Evolutionary conservation across 2,329 filamentous ascomycete genomes (phyloP), one percentile per base, ranked within the genome.

Genomic region (Metarhizium anisopliae): DNA sequence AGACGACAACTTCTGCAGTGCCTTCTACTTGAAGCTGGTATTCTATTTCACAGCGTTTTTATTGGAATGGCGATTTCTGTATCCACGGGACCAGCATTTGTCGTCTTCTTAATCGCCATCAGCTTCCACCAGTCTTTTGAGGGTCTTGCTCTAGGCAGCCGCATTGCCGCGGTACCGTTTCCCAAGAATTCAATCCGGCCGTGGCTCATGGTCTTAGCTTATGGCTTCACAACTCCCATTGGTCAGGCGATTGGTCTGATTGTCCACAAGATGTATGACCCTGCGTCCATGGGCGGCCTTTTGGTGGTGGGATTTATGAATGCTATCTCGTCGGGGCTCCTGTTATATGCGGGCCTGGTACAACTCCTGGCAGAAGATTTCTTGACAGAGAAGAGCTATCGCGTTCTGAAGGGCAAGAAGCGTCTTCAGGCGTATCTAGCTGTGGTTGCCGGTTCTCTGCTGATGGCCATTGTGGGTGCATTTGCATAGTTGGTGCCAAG

Each of bases 51-150:
- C 73, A 89, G 84, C 65, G 78, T 94, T 54, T 94, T 94, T 65
- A 93, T 94, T 63, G 89, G 89, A 59, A 92, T 93, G 87, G 88
- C 89, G 4, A 78, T 94, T 35, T 90, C 87, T 1, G 89, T 94
- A 1, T 85, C 89, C 0, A 90, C 87, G 0, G 89, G 89, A 0
- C 86, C 88, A 0, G 83, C 87, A 1, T 94, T 94, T 66, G 76
- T 90, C 47, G 87, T 93, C 13, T 88, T 94, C 60, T 76, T 94
- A 0, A 77, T 92, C 35, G 89, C 89, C 52, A 91, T 94, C 59
- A 84, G 82, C 60, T 92, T 93, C 70, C 89, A 94, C 66, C 88
- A 95, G 72, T 90, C 88, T 1, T 95, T 95, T 61, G 90, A 95
- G 72, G 90, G 90, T 2, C 83, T 95, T 14, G 90, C 90, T 0